phyloP scores from a whole-genome alignment of 2,329 filamentous ascomycete species.

The Neodidymelliopsis sp. region DNA sequence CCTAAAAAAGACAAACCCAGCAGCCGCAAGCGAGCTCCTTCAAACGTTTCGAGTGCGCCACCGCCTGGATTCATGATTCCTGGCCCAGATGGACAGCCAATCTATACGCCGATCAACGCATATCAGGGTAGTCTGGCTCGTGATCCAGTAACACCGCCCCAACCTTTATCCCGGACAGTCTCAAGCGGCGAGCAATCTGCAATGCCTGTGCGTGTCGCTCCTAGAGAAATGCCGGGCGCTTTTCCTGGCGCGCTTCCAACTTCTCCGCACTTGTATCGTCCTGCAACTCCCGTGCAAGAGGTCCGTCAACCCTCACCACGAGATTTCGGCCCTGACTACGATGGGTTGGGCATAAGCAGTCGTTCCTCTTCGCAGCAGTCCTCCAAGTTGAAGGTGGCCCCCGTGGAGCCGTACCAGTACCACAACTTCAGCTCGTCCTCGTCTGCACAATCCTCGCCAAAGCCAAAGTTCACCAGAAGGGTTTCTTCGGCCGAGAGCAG shows the following conservation, averaged over 20 bases:
- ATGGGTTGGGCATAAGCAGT: conserved; percentile 17
- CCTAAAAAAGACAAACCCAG: conserved; percentile 43
- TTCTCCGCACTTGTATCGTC: conserved; percentile 34
- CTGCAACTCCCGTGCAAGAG: conserved; percentile 26
- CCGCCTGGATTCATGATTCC: conserved; percentile 58
- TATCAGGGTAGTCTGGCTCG: conserved; percentile 49
- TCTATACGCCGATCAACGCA: conserved; percentile 54
- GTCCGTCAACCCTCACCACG: conserved; percentile 29
- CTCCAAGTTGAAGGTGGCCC: conserved; percentile 37
- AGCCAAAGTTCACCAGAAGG: conserved; percentile 39
- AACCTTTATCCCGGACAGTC: conserved; percentile 54
- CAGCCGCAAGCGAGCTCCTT: conserved; percentile 39
- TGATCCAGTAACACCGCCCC: conserved; percentile 45
- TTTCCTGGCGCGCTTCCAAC: conserved; percentile 48
- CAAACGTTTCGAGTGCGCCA: conserved; percentile 27
- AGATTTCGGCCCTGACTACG: conserved; percentile 23
- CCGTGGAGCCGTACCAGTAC: conserved; percentile 45
- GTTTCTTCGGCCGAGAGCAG: conserved; percentile 35
- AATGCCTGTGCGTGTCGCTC: conserved; percentile 8
- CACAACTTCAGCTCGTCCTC: conserved; percentile 39
- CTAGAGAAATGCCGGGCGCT: conserved; percentile 48
- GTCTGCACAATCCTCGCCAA: conserved; percentile 33
- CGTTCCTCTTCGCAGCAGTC: conserved; percentile 35
- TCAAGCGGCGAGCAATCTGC: conserved; percentile 37
- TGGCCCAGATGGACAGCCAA: conserved; percentile 56